phyloP scores from a whole-genome alignment of 768 basidiomycete genomes.

The Calocybe indica region DNA sequence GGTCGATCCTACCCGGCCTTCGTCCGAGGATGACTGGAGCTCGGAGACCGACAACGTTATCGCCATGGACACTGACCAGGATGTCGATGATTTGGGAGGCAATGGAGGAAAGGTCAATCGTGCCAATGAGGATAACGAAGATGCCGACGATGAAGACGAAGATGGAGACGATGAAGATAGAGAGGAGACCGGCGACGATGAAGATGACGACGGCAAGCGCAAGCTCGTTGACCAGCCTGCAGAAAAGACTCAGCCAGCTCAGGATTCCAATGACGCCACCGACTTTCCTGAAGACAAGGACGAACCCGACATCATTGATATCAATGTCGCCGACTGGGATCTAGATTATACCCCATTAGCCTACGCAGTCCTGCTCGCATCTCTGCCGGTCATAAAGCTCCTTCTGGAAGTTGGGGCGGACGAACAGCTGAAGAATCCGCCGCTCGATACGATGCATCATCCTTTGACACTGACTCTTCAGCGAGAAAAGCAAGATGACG shows the following conservation, averaged over 20 bases:
- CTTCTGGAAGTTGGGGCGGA: constrained; percentile 46
- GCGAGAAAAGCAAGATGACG: constrained; percentile 34
- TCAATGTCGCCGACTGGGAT: constrained; percentile 55
- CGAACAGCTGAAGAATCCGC: constrained; percentile 21
- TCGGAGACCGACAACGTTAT: constrained; percentile 33
- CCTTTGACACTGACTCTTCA: constrained; percentile 35
- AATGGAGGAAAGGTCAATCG: constrained; percentile 23
- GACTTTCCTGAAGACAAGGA: constrained; percentile 46
- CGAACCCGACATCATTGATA: constrained; percentile 48
- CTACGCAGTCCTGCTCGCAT: constrained; percentile 45
- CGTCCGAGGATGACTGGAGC: constrained; percentile 48
- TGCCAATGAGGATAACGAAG: constrained; percentile 19
- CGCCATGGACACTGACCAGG: constrained; percentile 10
- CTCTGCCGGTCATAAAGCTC: constrained; percentile 35
- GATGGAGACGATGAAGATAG: constrained; percentile 13
- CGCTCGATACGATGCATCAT: constrained; percentile 19
- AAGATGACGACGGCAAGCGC: constrained; percentile 4
- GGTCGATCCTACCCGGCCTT: constrained; percentile 18
- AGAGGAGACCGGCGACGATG: constrained; percentile 11
- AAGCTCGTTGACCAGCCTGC: constrained; percentile 1
- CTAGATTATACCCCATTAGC: constrained; percentile 45
- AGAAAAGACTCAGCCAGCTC: constrained; percentile 6
- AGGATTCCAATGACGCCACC: constrained; percentile 14
- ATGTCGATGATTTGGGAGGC: constrained; percentile 23
- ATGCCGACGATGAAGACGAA: constrained; percentile 16